Conservation (phyloP, 768 basidiomycete species). For the Boletus speciosus region DNA sequence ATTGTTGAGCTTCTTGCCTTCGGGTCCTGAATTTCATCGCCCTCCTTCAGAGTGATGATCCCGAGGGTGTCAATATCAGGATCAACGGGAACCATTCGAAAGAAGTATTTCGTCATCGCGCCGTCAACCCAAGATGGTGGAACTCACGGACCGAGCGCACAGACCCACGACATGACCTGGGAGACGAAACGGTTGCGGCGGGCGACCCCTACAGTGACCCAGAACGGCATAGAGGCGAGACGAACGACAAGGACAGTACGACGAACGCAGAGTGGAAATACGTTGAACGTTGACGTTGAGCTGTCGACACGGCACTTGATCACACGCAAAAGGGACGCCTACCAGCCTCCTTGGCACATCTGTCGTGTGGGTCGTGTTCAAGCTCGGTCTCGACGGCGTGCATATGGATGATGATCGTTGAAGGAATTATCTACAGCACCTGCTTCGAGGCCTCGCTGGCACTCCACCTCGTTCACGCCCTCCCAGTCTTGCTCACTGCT, state of each 20-base stretch:
- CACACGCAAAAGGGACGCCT: background rate
- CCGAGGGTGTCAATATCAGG: background rate
- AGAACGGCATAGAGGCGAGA: no score
- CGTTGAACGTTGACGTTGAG: background rate
- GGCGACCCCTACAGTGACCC: no score
- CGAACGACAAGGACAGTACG: no score
- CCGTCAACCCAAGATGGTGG: no score
- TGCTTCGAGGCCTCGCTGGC: background rate
- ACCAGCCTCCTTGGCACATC: background rate
- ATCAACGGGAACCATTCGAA: no score
- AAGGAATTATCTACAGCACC: background rate
- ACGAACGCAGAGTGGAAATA: no score
- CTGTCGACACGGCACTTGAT: background rate
- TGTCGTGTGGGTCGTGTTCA: no score
- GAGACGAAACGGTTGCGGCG: no score
- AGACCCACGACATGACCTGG: no score
- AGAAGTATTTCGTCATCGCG: background rate
- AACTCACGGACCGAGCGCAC: no score
- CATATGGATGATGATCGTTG: background rate
- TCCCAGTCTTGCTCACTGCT: background rate
- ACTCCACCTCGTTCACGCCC: background rate
- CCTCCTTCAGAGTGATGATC: background rate
- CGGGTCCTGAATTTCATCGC: constrained; percentile 2
- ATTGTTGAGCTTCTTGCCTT: background rate
- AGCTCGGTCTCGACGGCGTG: background rate